A percentile compares a stretch with the other conserved stretches of the same genome.
Conservation (phyloP, 2,329 filamentous ascomycete genomes). For the Aspergillus neotritici region DNA sequence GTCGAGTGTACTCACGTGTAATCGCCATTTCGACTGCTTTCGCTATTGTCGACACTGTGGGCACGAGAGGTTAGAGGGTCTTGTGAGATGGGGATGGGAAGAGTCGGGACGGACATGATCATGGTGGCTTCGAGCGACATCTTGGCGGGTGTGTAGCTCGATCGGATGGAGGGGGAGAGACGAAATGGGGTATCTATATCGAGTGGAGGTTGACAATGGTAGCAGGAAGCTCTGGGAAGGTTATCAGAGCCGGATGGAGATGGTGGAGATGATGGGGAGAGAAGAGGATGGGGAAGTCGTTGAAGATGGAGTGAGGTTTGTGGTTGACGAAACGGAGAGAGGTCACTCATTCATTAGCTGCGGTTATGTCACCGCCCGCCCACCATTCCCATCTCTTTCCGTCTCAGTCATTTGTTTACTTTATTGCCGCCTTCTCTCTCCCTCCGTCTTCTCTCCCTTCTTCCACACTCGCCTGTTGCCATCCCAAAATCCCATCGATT, state of each 20-base stretch:
- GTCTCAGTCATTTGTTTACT: too few relatives aligned
- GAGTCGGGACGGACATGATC: slow-evolving; percentile 59
- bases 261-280: slow-evolving; percentile 8
- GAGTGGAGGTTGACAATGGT: too few relatives aligned
- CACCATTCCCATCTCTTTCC: too few relatives aligned
- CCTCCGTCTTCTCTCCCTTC: too few relatives aligned
- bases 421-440: too few relatives aligned
- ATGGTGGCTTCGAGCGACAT: slow-evolving; percentile 99
- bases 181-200: background rate
- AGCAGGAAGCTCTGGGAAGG: slow-evolving; percentile 1
- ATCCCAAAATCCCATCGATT: background rate
- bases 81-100: slow-evolving; percentile 4
- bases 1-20: slow-evolving; percentile 50
- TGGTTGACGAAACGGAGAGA: slow-evolving; percentile 21
- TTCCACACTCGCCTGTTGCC: background rate
- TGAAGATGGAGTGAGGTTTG: slow-evolving; percentile 20
- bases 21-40: slow-evolving; percentile 96
- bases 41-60: slow-evolving; percentile 86
- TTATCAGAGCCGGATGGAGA: slow-evolving; percentile 7
- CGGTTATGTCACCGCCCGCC: slow-evolving; percentile 12
- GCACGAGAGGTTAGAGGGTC: slow-evolving; percentile 16
- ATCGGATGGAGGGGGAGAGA: background rate
- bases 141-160: slow-evolving; percentile 46
- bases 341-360: slow-evolving; percentile 3
- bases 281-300: slow-evolving; percentile 6